A percentile compares a stretch with the other conserved stretches of the same genome.
Conservation (phyloP, 805 yeast genomes). For the Nadsonia fulvescens region DNA sequence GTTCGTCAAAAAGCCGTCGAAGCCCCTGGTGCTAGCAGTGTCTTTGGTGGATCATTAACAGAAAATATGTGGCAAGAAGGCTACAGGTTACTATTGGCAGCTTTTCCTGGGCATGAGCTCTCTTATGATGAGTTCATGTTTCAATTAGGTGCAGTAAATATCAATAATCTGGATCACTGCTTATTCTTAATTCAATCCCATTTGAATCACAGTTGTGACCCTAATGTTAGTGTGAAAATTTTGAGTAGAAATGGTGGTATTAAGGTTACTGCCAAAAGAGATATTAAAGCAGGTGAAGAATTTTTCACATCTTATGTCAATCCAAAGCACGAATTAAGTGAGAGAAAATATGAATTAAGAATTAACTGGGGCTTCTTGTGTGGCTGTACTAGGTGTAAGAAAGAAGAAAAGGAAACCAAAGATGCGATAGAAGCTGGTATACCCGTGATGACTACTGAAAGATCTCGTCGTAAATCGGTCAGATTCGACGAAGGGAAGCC, state of each 20-base stretch:
- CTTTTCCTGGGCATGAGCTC: conserved; percentile 18
- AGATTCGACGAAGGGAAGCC: conserved; percentile 7
- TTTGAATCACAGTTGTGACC: conserved; percentile 61
- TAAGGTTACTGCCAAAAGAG: conserved; percentile 39
- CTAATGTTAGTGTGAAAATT: conserved; percentile 40
- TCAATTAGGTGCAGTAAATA: conserved; percentile 54
- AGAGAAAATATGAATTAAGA: conserved; percentile 46
- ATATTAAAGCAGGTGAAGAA: conserved; percentile 47
- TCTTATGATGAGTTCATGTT: conserved; percentile 37
- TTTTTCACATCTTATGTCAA: conserved; percentile 52
- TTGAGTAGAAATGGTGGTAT: conserved; percentile 34
- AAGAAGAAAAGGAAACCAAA: conserved; percentile 27
- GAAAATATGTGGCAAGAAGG: conserved; percentile 45
- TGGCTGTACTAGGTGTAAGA: conserved; percentile 44
- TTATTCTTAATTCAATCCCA: conserved; percentile 43
- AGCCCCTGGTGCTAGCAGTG: conserved; percentile 32
- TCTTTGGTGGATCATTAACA: conserved; percentile 36
- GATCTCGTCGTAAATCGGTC: conserved; percentile 4
- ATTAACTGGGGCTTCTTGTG: conserved; percentile 72
- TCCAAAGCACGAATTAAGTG: conserved; percentile 40
- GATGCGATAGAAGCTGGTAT: conserved; percentile 8
- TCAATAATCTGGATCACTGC: conserved; percentile 52
- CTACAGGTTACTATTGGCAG: conserved; percentile 31
- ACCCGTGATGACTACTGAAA: conserved; percentile 1
- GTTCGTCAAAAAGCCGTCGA: conserved; percentile 40